Evolutionary conservation across 805 yeast species (phyloP).

Genomic region (Lipomyces starkeyi): DNA sequence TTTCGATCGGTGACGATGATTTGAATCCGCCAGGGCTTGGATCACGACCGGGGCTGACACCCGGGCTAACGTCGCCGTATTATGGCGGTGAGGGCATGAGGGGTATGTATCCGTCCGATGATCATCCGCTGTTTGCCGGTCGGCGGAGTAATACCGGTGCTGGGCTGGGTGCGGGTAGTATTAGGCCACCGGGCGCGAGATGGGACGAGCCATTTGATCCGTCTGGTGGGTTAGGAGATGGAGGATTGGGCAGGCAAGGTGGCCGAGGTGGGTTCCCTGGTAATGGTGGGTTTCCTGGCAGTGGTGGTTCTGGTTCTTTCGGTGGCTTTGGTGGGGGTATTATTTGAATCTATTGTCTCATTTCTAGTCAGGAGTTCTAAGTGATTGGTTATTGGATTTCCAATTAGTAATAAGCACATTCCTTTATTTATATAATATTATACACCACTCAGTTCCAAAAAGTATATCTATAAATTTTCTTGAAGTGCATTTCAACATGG

Average conservation of each 20-base stretch:
- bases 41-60: constrained; percentile 46
- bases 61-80: constrained; percentile 33
- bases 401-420: not conserved
- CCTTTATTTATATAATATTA: not conserved
- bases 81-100: constrained; percentile 26
- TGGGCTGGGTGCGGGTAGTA: constrained; percentile 34
- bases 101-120: constrained; percentile 39
- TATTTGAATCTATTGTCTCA: constrained; percentile 2
- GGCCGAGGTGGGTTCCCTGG: constrained; percentile 7
- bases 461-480: not conserved
- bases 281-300: constrained; percentile 6
- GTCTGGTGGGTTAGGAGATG: constrained; percentile 22
- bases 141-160: constrained; percentile 35
- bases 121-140: constrained; percentile 38
- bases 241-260: not conserved
- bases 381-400: not conserved
- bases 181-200: constrained; percentile 49
- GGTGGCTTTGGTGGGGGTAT: constrained; percentile 24
- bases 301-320: constrained; percentile 29
- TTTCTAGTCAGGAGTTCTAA: not conserved
- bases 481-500: not conserved
- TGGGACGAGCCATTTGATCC: constrained; percentile 49
- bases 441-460: not conserved
- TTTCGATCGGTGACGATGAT: constrained; percentile 49
- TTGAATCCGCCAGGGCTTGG: constrained; percentile 50